Percentiles rank a stretch among this genome's conserved stretches.
These are phyloP conservation scores for Leccinum uliginosum DNA, from an alignment of 768 basidiomycete species.

Conservation along the genomic window DNA sequence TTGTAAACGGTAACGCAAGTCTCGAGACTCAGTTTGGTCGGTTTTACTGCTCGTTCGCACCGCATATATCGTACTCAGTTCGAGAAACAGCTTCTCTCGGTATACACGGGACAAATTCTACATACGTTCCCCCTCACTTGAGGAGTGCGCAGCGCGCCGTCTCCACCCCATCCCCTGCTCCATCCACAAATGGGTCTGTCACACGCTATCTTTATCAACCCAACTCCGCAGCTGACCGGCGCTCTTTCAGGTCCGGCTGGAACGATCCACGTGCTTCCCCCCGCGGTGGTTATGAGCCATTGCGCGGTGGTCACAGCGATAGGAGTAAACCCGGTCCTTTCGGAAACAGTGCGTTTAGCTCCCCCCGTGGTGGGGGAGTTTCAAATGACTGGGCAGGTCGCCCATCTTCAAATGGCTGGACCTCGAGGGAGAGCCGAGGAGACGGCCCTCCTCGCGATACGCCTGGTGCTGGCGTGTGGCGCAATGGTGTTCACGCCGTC, in stretches of 20 bases:
- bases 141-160: slow-evolving; percentile 84
- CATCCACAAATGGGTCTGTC: slow-evolving; percentile 51
- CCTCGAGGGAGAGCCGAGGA: slow-evolving; percentile 28
- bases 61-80: neutral
- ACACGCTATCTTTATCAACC: slow-evolving; percentile 10
- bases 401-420: slow-evolving; percentile 38
- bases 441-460: slow-evolving; percentile 45
- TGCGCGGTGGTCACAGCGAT: slow-evolving; percentile 39
- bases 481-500: slow-evolving; percentile 81
- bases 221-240: slow-evolving; percentile 15
- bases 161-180: slow-evolving; percentile 39
- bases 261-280: slow-evolving; percentile 70
- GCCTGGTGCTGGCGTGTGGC: slow-evolving; percentile 68
- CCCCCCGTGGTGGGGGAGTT: slow-evolving; percentile 31
- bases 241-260: slow-evolving; percentile 58
- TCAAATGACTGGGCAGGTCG: slow-evolving; percentile 40
- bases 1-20: slow-evolving; percentile 71
- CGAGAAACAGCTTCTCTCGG: slow-evolving; percentile 60
- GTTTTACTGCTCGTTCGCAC: slow-evolving; percentile 20
- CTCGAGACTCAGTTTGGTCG: slow-evolving; percentile 74
- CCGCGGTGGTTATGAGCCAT: slow-evolving; percentile 41
- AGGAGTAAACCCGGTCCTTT: slow-evolving; percentile 38
- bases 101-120: slow-evolving; percentile 63
- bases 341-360: slow-evolving; percentile 33
- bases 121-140: slow-evolving; percentile 88